Conservation (phyloP, 1,284 basidiomycete species). For the Waitea zeae region DNA sequence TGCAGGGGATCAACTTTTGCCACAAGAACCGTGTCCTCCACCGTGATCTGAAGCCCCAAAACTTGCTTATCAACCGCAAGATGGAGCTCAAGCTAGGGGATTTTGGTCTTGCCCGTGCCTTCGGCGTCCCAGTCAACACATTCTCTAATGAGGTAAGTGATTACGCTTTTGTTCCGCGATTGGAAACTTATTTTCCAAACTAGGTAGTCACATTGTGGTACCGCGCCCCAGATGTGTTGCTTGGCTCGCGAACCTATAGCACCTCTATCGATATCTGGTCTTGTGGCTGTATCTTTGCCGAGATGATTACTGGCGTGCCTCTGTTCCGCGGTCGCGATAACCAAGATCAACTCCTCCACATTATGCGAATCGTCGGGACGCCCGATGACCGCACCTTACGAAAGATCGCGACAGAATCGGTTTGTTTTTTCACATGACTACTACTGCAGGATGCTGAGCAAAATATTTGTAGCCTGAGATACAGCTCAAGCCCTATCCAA, state of each 20-base stretch:
- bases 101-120: constrained; percentile 88
- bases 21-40: constrained; percentile 98
- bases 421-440: constrained; percentile 20
- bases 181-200: too few relatives aligned
- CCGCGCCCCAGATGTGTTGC: constrained; percentile 92
- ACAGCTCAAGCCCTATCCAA: constrained; percentile 73
- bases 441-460: neutral
- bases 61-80: constrained; percentile 91
- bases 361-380: constrained; percentile 95
- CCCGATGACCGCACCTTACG: constrained; percentile 81
- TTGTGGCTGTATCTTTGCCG: constrained; percentile 97
- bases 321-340: constrained; percentile 97
- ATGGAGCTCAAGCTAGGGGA: constrained; percentile 97
- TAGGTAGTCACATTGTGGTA: constrained; percentile 99
- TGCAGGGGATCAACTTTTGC: constrained; percentile 97
- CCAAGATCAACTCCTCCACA: constrained; percentile 93
- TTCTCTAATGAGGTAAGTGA: constrained; percentile 80
- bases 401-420: constrained; percentile 86
- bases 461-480: constrained; percentile 69
- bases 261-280: constrained; percentile 99
- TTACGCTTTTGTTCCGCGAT: too few relatives aligned
- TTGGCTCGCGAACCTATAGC: constrained; percentile 94
- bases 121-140: constrained; percentile 91
- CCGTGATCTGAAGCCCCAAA: constrained; percentile 95
- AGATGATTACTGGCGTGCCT: constrained; percentile 96